A percentile compares a stretch with the other conserved stretches of the same genome.
Evolutionary conservation across 148 eudicot genomes (phyloP).

Genomic region (Beta vulgaris): DNA sequence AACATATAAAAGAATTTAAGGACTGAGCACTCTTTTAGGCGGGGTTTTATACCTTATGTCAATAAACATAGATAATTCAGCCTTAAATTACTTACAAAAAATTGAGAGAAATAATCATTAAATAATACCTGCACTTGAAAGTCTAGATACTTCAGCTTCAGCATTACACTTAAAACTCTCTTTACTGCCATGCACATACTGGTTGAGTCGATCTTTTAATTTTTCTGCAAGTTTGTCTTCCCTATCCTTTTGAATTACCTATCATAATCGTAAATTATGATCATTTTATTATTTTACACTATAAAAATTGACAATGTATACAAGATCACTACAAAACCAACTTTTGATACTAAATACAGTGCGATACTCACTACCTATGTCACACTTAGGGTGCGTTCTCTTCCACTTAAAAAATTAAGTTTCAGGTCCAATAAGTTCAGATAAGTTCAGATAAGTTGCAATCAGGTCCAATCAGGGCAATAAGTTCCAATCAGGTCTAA

Average conservation of each 20-base stretch:
- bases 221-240: slow-evolving; percentile 78
- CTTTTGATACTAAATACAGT: not conserved
- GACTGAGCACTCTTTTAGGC: not conserved
- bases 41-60: not conserved
- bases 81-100: not conserved
- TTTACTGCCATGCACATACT: slow-evolving; percentile 84
- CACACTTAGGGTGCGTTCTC: no score
- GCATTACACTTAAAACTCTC: slow-evolving; percentile 65
- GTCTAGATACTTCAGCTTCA: slow-evolving; percentile 82
- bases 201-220: slow-evolving; percentile 73
- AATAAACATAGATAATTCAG: not conserved
- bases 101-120: not conserved
- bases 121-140: slow-evolving; percentile 80
- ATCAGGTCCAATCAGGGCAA: no score
- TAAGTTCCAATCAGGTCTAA: no score
- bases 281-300: slow-evolving; percentile 1
- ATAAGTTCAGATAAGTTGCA: no score
- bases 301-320: not conserved
- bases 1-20: not conserved
- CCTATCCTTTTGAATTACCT: slow-evolving; percentile 92
- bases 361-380: not conserved
- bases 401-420: no score
- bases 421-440: no score
- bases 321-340: not conserved
- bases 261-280: slow-evolving; percentile 16